Evolutionary conservation across 2,329 filamentous ascomycete genomes (phyloP), one percentile per base, ranked within the genome.

Genomic region (Intubia oerlemansii): DNA sequence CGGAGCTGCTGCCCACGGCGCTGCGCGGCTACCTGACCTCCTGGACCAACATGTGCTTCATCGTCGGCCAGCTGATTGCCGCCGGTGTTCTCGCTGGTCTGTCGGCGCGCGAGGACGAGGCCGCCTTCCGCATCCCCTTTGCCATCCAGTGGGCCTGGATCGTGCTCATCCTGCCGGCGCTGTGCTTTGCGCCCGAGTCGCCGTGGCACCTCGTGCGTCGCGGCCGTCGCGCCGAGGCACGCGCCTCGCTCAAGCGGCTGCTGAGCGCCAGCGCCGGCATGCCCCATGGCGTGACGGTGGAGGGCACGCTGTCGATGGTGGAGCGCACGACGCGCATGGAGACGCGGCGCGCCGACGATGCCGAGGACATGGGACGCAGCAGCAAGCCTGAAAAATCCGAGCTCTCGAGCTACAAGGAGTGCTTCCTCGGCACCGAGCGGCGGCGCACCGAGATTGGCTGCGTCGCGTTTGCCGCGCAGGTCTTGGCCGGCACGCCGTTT

Each of bases 1-100:
- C 46, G 7, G 47, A 50, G 29, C 43, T 50, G 20, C 44, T 44
- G 28, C 47, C 45, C 10, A 42, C 42, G 2, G 42, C 41, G 8
- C 38, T 50, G 18, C 43, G 47, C 21, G 42, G 39, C n/a, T 49
- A 48, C 31, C 40, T 61, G 17, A 56, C 54, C 0, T 52, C 49
- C 0, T 57, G 53, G 32, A 50, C 54, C 13, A 58, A 59, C 33
- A 42, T 60, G 31, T 59, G 55, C 31, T 59, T 54, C 47, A 51
- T 51, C 7, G 62, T 66, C n/a, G 37, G 37, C 14, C 37, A 39
- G 25, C 35, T 39, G 11, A 24, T 36, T 12, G 47, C 50, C 2
- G 44, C 52, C 1, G 52, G 48, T n/a, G 50, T 59, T 1, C 42
- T 56, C 8, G 44, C 46, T 15, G 47, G 39, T 5, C 47, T 56